A percentile compares a stretch with the other conserved stretches of the same genome.
Conservation (phyloP, 768 basidiomycete species). For the Mycena metata region DNA sequence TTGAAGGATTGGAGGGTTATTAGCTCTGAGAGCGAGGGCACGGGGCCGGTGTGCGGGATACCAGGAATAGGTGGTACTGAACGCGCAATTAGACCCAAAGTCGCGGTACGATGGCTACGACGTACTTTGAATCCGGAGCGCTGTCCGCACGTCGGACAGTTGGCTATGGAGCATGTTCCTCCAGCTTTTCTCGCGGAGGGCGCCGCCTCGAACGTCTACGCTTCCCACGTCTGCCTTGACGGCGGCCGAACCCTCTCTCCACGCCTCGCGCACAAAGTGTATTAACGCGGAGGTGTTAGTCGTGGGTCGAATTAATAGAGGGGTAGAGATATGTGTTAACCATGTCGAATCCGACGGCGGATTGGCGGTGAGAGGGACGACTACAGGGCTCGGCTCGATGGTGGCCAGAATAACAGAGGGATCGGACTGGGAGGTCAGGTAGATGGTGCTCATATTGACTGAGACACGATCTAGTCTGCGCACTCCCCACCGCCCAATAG, state of each 20-base stretch:
- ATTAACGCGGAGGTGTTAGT: slow-evolving; percentile 61
- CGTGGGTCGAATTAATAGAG: slow-evolving; percentile 67
- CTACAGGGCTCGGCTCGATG: slow-evolving; percentile 62
- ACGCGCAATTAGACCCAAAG: background rate
- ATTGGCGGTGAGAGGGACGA: slow-evolving; percentile 68
- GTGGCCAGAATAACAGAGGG: slow-evolving; percentile 58
- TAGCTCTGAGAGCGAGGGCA: slow-evolving; percentile 71
- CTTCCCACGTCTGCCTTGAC: slow-evolving; percentile 58
- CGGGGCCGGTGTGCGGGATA: slow-evolving; percentile 64
- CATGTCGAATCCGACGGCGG: slow-evolving; percentile 67
- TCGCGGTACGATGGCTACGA: slow-evolving; percentile 29
- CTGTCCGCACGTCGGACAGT: slow-evolving; percentile 60
- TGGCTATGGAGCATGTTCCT: slow-evolving; percentile 54
- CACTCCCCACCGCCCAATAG: slow-evolving; percentile 78
- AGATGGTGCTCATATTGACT: slow-evolving; percentile 65
- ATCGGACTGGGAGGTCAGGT: slow-evolving; percentile 61
- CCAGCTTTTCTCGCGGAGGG: slow-evolving; percentile 61
- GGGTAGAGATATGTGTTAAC: slow-evolving; percentile 67
- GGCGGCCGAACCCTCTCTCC: slow-evolving; percentile 65
- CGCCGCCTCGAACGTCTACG: slow-evolving; percentile 67
- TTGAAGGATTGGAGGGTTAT: slow-evolving; percentile 72
- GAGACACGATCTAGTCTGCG: slow-evolving; percentile 68
- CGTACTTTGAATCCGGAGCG: slow-evolving; percentile 69
- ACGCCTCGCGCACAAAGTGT: slow-evolving; percentile 69
- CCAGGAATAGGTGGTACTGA: slow-evolving; percentile 77